Evolutionary conservation across 176 grass and related monocot species (phyloP).

Genomic region (Eremochloa ophiuroides): DNA sequence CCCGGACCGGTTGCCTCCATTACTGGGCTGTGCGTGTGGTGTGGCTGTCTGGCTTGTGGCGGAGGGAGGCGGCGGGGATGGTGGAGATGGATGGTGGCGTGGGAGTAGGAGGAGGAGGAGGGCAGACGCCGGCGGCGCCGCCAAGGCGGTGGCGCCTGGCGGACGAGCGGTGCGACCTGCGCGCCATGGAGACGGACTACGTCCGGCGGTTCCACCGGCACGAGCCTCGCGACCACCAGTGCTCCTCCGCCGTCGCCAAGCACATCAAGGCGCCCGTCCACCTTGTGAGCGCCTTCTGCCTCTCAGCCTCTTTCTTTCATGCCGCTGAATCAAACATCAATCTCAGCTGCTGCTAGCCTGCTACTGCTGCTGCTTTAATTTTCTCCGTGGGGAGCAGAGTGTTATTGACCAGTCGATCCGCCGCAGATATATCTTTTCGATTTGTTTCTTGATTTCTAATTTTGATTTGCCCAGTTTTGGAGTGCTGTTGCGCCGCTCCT

Average conservation of each 20-base stretch:
- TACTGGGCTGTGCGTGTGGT: neutral
- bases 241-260: slow-evolving; percentile 75
- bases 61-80: slow-evolving; percentile 26
- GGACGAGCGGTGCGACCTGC: slow-evolving; percentile 55
- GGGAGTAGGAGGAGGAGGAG: neutral
- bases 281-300: slow-evolving; percentile 50
- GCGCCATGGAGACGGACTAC: slow-evolving; percentile 61
- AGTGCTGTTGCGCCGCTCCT: neutral
- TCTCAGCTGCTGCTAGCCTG: neutral
- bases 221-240: slow-evolving; percentile 74
- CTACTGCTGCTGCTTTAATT: neutral
- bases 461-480: neutral
- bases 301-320: neutral
- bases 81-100: slow-evolving; percentile 40
- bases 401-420: neutral
- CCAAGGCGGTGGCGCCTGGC: slow-evolving; percentile 54
- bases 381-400: neutral
- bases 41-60: neutral
- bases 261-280: slow-evolving; percentile 87
- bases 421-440: neutral
- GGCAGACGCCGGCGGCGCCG: neutral
- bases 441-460: slow-evolving; percentile 12
- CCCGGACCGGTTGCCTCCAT: neutral
- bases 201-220: slow-evolving; percentile 62
- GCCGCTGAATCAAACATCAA: neutral